phyloP scores from a whole-genome alignment of 148 eudicot genomes.

The Persicaria tinctoria region DNA sequence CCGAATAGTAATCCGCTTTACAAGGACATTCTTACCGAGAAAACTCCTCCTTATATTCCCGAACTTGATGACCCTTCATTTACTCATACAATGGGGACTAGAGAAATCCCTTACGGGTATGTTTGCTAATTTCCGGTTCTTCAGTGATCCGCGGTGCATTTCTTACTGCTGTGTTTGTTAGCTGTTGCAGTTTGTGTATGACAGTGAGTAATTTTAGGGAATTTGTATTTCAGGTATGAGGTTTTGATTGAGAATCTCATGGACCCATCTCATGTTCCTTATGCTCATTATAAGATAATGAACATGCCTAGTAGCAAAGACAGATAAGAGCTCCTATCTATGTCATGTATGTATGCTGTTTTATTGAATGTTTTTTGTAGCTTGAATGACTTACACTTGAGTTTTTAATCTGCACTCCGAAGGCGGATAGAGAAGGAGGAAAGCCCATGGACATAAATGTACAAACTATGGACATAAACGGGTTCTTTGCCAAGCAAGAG shows the following conservation, averaged over 20 bases:
- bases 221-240: slow-evolving; percentile 58
- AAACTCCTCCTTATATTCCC: slow-evolving; percentile 60
- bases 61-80: slow-evolving; percentile 78
- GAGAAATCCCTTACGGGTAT: slow-evolving; percentile 79
- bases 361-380: background rate
- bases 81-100: slow-evolving; percentile 37
- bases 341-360: background rate
- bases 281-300: slow-evolving; percentile 85
- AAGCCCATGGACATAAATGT: slow-evolving; percentile 55
- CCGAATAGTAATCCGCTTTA: slow-evolving; percentile 53
- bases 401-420: slow-evolving; percentile 28
- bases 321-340: slow-evolving; percentile 33
- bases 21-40: slow-evolving; percentile 33
- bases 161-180: background rate
- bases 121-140: background rate
- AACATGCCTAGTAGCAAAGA: slow-evolving; percentile 23
- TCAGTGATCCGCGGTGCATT: background rate
- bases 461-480: slow-evolving; percentile 40
- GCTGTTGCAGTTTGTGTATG: background rate
- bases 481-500: slow-evolving; percentile 52
- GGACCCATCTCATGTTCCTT: slow-evolving; percentile 94
- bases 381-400: slow-evolving; percentile 17
- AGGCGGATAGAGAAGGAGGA: slow-evolving; percentile 88
- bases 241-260: slow-evolving; percentile 79
- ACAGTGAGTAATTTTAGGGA: background rate